Evolutionary conservation across 768 basidiomycete genomes (phyloP).

Genomic region (Mycena polygramma): DNA sequence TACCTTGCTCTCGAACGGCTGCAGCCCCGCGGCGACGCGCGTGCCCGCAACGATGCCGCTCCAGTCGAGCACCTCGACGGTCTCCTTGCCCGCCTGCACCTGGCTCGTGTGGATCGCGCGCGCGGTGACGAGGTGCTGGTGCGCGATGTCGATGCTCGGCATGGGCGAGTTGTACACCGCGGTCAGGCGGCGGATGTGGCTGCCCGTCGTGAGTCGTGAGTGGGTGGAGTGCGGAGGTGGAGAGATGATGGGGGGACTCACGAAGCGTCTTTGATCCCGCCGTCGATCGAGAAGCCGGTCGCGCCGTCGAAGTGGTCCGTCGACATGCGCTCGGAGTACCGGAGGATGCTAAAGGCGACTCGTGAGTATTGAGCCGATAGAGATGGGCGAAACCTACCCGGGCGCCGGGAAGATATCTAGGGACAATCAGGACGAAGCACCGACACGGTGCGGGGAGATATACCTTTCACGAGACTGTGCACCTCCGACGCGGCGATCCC

Average conservation of each 20-base stretch:
- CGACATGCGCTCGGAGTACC: constrained; percentile 77
- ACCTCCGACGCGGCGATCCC: constrained; percentile 79
- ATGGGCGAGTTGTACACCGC: constrained; percentile 76
- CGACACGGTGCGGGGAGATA: constrained; percentile 4
- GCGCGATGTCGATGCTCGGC: constrained; percentile 79
- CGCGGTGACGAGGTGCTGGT: constrained; percentile 84
- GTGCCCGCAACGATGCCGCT: constrained; percentile 83
- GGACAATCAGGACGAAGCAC: constrained; percentile 1
- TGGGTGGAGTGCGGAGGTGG: too few relatives aligned
- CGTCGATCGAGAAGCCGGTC: constrained; percentile 83
- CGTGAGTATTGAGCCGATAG: not conserved
- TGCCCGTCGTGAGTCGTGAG: constrained; percentile 38
- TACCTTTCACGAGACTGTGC: constrained; percentile 70
- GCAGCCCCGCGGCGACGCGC: constrained; percentile 79
- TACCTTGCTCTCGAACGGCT: constrained; percentile 52
- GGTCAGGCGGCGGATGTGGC: constrained; percentile 79
- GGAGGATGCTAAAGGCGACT: constrained; percentile 56
- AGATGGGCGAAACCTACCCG: constrained; percentile 50
- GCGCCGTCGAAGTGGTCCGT: constrained; percentile 81
- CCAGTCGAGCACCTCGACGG: constrained; percentile 82
- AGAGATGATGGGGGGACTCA: constrained; percentile 47
- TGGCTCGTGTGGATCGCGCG: constrained; percentile 74
- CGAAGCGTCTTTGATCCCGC: constrained; percentile 90
- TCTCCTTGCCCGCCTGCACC: constrained; percentile 58
- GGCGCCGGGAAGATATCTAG: constrained; percentile 80